Base-by-base conservation (phyloP, 2,329 filamentous ascomycete species). In the Pseudogymnoascus sp. region DNA sequence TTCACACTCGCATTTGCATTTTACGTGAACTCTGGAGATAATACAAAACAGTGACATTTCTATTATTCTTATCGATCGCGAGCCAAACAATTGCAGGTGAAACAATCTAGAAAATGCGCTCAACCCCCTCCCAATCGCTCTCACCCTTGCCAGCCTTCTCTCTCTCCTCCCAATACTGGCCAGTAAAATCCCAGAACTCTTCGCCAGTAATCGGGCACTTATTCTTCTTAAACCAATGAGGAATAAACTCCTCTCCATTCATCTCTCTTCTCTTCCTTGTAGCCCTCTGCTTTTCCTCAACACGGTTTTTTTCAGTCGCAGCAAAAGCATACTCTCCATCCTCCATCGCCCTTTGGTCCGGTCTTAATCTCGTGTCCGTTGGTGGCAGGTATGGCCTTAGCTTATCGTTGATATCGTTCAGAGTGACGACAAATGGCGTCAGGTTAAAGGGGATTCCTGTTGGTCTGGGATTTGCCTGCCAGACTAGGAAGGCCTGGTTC, bases 291-390 rank as follows among this genome's bases (percentile, higher is more conserved):
- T 87, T 92, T 78, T 97, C 90, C 75, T 99, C 94, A 0, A 99
- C 84, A 1, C 94, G 83, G 71, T 93, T 94, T 83, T 99, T 99
- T 79, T 99, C 94, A 4, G 83, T 84, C 0, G 93, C 94, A 1
- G 94, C 94, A 64, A 94, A 81, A 71, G 97, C 93, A 72, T 99
- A 99, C 75, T 92, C 85, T n/a, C 93, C 94, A 65, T 97, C 92
- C 74, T 99, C 94, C 94, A 99, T 99, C 1, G 94, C 94, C 10
- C 94, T 83, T 78, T 99, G 94, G 74, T 99, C 94, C 0, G 94
- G 93, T 31, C 94, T 83, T 33, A 96, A 80, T n/a, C 94, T 83
- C 1, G 93, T 96, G 74, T 99, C 94, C 0, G 94, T 99, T 0
- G 94, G 94, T 38, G 94, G 90, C 14, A 99, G 78, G 77, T 88